phyloP scores from a whole-genome alignment of 768 basidiomycete species.

The Suillus occidentalis region DNA sequence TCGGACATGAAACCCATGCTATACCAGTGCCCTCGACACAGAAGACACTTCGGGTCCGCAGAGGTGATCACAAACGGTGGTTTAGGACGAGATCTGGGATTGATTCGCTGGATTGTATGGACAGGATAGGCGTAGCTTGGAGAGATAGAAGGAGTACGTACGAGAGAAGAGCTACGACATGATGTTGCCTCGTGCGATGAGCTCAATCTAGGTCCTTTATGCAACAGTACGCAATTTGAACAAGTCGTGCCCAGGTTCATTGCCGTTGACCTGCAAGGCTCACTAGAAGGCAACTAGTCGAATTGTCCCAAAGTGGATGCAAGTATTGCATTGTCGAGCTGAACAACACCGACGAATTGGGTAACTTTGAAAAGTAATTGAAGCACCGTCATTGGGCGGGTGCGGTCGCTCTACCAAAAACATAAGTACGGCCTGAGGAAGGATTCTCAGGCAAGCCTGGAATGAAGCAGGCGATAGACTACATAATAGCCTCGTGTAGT shows the following conservation, averaged over 20 bases:
- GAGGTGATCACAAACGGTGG: not conserved
- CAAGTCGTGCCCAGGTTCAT: not conserved
- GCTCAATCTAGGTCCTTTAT: not conserved
- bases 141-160: not conserved
- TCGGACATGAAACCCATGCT: not conserved
- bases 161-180: not conserved
- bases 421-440: not conserved
- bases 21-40: not conserved
- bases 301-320: not conserved
- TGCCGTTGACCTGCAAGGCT: not conserved
- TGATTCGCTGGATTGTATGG: not conserved
- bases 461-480: not conserved
- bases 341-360: not conserved
- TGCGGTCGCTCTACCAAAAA: not conserved
- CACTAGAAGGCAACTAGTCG: no score
- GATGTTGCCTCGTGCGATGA: not conserved
- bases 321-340: conserved; percentile 3
- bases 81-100: not conserved
- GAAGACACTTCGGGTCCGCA: not conserved
- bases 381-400: not conserved
- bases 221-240: not conserved
- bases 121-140: not conserved
- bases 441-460: not conserved
- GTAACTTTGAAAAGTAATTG: not conserved
- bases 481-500: not conserved